Evolutionary conservation across 768 basidiomycete genomes (phyloP), one percentile per base, ranked within the genome.

Genomic region (Pleurotus salmoneostramineus): DNA sequence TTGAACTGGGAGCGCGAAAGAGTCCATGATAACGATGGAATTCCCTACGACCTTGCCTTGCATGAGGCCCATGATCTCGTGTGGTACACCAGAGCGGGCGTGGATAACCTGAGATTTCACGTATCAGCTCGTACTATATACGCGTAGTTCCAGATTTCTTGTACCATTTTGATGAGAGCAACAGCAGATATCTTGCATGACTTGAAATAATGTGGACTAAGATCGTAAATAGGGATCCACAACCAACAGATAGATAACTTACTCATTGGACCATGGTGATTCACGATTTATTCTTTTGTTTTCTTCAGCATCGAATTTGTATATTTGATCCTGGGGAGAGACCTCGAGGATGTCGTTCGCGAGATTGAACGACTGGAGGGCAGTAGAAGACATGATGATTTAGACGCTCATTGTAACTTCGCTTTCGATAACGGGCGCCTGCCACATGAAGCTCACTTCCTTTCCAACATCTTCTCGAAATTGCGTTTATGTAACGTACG

Each of bases 31-130:
- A 11, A 91, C 87, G 37, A 91, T 75, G 1, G 88, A 78, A 61
- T 86, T 87, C 2, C 84, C 89, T 6, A 91, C 75, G 37, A 97
- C 88, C 73, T 97, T 96, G 57, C 95, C 95, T 72, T 97, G 95
- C 95, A 99, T 97, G 34, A 98, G 83, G 7, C 96, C 96, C 96
- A 99, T 99, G 68, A 99, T 97, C 74, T 99, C 96, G 76, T 98
- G 93, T 58, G 91, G 89, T 4, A 97, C 96, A 59, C 96, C 96
- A 2, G 96, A 98, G 51, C 96, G 87, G 34, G 96, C 96, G 70
- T 98, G 96, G 69, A 98, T 98, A 61, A 98, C 90, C 96, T 98
- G 73, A 21, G 32, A 56, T 15, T 44, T 59, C 17, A 43, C 58
- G 37, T 21, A 21, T 44, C 40, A 21, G 50, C 15, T n/a, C 49